Base-by-base conservation (phyloP, 2,329 filamentous ascomycete genomes). In the Fusarium nisikadoi region DNA sequence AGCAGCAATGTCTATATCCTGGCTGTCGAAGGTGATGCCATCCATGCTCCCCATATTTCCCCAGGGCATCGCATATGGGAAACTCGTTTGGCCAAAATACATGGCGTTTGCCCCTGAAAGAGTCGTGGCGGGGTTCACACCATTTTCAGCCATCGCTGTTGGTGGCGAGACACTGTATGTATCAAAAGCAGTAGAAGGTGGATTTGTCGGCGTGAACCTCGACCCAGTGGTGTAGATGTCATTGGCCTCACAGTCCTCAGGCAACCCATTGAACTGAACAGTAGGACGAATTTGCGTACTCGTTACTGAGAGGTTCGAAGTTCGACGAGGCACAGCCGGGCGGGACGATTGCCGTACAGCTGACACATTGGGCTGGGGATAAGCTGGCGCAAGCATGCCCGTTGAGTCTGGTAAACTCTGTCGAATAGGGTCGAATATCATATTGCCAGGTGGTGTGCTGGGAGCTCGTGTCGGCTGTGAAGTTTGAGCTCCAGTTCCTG, bases 1-100 rank as follows among this genome's bases (percentile, higher is more conserved):
- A 8, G 88, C 83, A 29, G 88, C 89, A 85, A 95, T 92, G 71
- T 95, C 92, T 38, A 95, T 89, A 71, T 95, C 92, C 70, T 93
- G 92, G 66, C 89, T 92, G 78, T 94, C 90, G 72, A 95, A 93
- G 68, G 92, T 90, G 81, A 94, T 91, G 70, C 83, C 82, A 50
- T 87, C 83, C 68, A 84, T 81, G 59, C 78, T 82, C 12, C 80
- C 79, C 69, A 78, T 75, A 9, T 75, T 72, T n/a, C 68, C 75
- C 81, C 81, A 82, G 3, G 74, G 64, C 52, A 79, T 74, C 19
- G 75, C 75, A 41, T 78, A 80, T 6, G 79, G 63, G 38, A 80
- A 74, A 33, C 50, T 60, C 14, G 65, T 69, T 14, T 76, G 77
- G 10, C 71, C 70, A 62, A 76, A 81, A 49, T 80, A 81, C 50